A percentile compares a stretch with the other conserved stretches of the same genome.
These are phyloP conservation scores for Fraxinus floribunda DNA, from an alignment of 305 asterid genomes.

Conservation along the genomic window DNA sequence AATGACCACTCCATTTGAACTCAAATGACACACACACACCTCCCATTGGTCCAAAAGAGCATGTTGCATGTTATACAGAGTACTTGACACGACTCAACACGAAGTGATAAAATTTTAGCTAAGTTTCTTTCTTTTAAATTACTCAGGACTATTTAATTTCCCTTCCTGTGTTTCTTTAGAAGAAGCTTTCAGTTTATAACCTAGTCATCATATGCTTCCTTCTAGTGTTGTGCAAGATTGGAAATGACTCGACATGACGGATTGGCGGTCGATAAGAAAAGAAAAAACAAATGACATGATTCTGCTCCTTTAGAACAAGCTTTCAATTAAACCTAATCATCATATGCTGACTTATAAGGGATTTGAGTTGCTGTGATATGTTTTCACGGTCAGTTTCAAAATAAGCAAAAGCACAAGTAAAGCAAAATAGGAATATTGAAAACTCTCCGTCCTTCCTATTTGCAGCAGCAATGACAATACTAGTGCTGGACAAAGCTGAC, in stretches of 20 bases:
- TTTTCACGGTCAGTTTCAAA: background rate
- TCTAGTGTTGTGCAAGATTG: background rate
- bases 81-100: background rate
- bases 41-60: background rate
- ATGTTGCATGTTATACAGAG: background rate
- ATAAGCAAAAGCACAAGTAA: background rate
- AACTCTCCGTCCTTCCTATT: background rate
- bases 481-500: background rate
- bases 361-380: background rate
- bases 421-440: background rate
- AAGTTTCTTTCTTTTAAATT: background rate
- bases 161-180: background rate
- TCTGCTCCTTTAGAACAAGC: background rate
- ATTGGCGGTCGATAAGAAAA: background rate
- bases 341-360: background rate
- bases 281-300: background rate
- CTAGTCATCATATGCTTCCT: background rate
- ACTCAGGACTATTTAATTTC: background rate
- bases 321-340: background rate
- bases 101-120: background rate
- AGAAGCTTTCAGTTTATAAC: background rate
- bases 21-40: background rate
- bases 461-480: background rate
- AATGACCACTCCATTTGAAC: slow-evolving; percentile 21
- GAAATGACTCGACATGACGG: background rate